phyloP scores from a whole-genome alignment of 2,329 filamentous ascomycete genomes.

The Cladosporium sp. region DNA sequence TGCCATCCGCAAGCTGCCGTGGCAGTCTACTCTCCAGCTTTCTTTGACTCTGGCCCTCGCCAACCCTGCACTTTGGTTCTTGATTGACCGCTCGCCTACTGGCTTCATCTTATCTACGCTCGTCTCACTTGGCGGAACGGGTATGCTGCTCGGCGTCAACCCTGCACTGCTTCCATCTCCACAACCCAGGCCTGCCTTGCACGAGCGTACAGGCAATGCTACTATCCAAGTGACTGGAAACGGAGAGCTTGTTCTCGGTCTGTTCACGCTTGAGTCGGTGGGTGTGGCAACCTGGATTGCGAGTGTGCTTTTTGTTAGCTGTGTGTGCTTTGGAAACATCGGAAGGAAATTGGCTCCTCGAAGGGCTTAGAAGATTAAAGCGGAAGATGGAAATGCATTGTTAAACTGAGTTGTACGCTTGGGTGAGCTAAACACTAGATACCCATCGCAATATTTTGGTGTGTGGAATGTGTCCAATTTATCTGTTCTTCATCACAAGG shows the following conservation, averaged over 20 bases:
- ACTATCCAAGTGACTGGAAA: conserved; percentile 14
- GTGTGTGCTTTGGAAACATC: conserved; percentile 94
- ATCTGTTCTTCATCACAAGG: too few relatives aligned
- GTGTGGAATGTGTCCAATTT: background rate
- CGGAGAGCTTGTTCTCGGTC: conserved; percentile 37
- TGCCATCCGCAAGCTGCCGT: conserved; percentile 83
- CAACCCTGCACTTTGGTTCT: conserved; percentile 92
- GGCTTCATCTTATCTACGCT: conserved; percentile 75
- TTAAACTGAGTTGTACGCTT: background rate
- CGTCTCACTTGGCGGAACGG: conserved; percentile 71
- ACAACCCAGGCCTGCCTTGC: conserved; percentile 38
- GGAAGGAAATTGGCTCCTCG: conserved; percentile 67
- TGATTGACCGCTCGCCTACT: conserved; percentile 83
- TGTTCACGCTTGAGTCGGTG: conserved; percentile 59
- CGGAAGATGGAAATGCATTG: background rate
- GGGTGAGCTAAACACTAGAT: conserved; percentile 1
- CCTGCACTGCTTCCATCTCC: conserved; percentile 74
- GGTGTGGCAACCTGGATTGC: conserved; percentile 83
- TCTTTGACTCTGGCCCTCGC: conserved; percentile 83
- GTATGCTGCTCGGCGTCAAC: conserved; percentile 68
- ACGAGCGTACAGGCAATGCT: conserved; percentile 21
- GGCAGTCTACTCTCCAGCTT: conserved; percentile 92
- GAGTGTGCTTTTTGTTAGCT: conserved; percentile 90
- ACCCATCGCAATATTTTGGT: background rate
- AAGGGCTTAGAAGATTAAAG: background rate